Base-by-base conservation (phyloP, 495 filamentous ascomycete genomes). In the Bacidia gigantensis region DNA sequence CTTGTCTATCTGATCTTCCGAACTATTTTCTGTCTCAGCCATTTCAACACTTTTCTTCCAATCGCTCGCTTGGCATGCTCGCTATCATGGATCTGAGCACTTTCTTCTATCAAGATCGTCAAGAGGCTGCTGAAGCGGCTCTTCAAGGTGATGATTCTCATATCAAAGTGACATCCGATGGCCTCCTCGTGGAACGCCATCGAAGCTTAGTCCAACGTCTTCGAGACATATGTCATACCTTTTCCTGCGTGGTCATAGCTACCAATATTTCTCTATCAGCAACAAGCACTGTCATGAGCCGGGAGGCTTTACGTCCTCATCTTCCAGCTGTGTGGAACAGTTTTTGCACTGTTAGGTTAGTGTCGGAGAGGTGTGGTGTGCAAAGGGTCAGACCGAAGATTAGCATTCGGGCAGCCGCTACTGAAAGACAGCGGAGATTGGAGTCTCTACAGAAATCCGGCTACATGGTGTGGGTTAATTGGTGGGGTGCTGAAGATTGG, bases 31-130 rank as follows among this genome's bases (percentile, higher is more conserved):
- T 78, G 39, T 64, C 75, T 54, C 40, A 64, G 7, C 45, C 46
- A 5, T 50, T 58, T 7, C 62, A 65, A 2, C 80, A 83, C 56
- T 46, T 58, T 18, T 82, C 78, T 3, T 56, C 65, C 25, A 57
- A 64, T 12, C 64, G 77, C 3, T 56, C 65, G 0, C 61, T 84
- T 12, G 68, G 70, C 26, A 63, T 72, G 44, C 60, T 84, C 10
- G 56, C 76, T 20, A 57, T 84, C 3, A 76, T 78, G 57, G 72
- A 72, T 52, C 69, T 69, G 12, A 74, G 67, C 26, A 72, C 78
- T 3, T 84, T 82, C 58, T 65, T 74, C 57, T 80, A 76, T 73
- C 71, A 75, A 58, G 73, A 76, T 29, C 70, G 73, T 35, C 58
- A 76, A 11, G 64, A 64, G 5, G 66, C 67, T 10, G 75, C 75